Evolutionary conservation across 1,139 yeast genomes (phyloP), one percentile per base, ranked within the genome.

Genomic region (Hansenula sp.): DNA sequence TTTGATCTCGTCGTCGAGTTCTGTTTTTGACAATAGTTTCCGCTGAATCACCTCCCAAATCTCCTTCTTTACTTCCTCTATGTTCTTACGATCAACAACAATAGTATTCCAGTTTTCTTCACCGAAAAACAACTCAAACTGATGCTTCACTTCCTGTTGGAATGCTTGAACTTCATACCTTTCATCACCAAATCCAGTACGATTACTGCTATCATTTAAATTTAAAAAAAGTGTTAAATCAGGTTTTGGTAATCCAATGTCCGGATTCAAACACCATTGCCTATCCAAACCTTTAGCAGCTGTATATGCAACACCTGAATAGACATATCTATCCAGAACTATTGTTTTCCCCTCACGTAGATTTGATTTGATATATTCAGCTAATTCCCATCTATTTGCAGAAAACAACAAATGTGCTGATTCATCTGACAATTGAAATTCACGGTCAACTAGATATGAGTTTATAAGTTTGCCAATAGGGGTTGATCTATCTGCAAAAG

Each of bases 361-460:
- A 16, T 66, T 58, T 1, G 59, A 44, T 10, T 62, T 55, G 6
- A 94, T 77, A n/a, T 62, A 59, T 1, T 68, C 61, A 6, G 72
- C 73, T 27, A 78, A 58, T 62, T 92, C 98, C 98, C 98, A 94
- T 48, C 99, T 65, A 57, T 94, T 94, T 2, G 98, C 97, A 53
- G 90, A 80, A 61, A 94, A 94, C 30, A 94, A 66, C 32, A 94
- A 68, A 62, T 94, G 99, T 11, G 89, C 82, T 0, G 96, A 71
- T 60, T 88, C 82, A 55, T 85, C 94, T 25, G 79, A 75, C 29
- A 88, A 60, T 12, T 63, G 47, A 45, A 73, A 73, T 0, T 59
- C 42, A 22, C 66, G 57, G 50, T 80, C 73, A 3, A 78, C 73
- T 32, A 94, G 69, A 59, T 90, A 92, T 42, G 71, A 62, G 61